These are phyloP conservation scores for Penicillium expansum DNA, from an alignment of 2,329 filamentous ascomycete species.

Conservation along the genomic window DNA sequence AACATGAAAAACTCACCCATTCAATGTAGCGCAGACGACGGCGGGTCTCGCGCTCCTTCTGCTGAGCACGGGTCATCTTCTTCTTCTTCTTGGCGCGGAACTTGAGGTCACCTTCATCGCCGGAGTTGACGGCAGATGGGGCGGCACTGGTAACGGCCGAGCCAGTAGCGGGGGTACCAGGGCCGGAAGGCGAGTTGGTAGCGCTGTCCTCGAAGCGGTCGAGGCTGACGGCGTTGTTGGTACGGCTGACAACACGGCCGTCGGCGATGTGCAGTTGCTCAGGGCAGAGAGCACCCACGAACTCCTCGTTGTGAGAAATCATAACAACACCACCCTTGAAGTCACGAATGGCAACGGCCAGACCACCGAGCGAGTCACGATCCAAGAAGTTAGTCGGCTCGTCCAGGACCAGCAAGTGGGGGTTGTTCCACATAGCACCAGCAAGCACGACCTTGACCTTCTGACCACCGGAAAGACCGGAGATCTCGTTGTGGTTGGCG, in stretches of 20 bases:
- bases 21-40: constrained; percentile 79
- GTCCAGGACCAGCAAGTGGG: constrained; percentile 93
- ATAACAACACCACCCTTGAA: constrained; percentile 98
- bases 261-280: constrained; percentile 96
- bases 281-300: constrained; percentile 89
- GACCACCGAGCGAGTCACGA: constrained; percentile 90
- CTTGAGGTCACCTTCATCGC: constrained; percentile 84
- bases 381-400: constrained; percentile 99
- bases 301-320: constrained; percentile 99
- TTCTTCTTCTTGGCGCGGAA: constrained; percentile 92
- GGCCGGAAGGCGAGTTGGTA: constrained; percentile 55
- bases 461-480: constrained; percentile 90
- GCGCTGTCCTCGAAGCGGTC: constrained; percentile 85
- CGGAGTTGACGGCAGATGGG: constrained; percentile 69
- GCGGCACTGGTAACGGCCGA: constrained; percentile 61
- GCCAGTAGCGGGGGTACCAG: constrained; percentile 54
- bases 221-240: constrained; percentile 67
- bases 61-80: constrained; percentile 95
- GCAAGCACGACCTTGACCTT: constrained; percentile 99
- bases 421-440: constrained; percentile 98
- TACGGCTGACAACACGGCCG: constrained; percentile 81
- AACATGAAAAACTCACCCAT: constrained; percentile 42
- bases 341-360: constrained; percentile 96
- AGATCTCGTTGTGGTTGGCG: constrained; percentile 98
- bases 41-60: constrained; percentile 89